These are phyloP conservation scores for Scheffersomyces cryptocercus DNA, from an alignment of 1,139 yeast species.

Conservation along the genomic window DNA sequence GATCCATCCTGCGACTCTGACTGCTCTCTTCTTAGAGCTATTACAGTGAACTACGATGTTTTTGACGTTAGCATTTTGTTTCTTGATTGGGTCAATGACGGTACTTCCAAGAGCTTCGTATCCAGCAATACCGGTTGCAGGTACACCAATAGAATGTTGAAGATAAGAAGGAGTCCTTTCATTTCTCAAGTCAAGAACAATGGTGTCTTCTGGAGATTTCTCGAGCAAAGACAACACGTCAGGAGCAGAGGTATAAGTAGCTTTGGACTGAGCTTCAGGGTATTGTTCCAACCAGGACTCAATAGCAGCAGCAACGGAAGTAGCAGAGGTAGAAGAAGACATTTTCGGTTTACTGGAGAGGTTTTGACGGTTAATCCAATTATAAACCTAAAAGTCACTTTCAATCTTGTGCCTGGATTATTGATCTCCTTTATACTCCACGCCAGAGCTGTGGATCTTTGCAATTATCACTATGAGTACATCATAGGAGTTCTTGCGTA, in stretches of 20 bases:
- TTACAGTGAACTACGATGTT: conserved; percentile 10
- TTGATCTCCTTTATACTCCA: too few species aligned
- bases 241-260: conserved; percentile 6
- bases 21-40: conserved; percentile 10
- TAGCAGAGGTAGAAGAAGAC: too few species aligned
- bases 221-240: conserved; percentile 6
- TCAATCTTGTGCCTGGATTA: too few species aligned
- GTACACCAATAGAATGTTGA: conserved; percentile 7
- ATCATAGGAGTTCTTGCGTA: too few species aligned
- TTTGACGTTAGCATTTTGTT: conserved; percentile 3
- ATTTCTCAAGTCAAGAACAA: conserved; percentile 11
- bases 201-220: conserved; percentile 1
- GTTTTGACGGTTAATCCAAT: too few species aligned
- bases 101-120: conserved; percentile 3
- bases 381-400: too few species aligned
- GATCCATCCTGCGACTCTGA: conserved; percentile 11
- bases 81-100: conserved; percentile 7
- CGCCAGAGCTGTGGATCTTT: too few species aligned
- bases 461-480: too few species aligned
- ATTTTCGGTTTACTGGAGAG: too few species aligned
- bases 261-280: conserved; percentile 5
- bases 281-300: conserved; percentile 6
- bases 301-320: background rate
- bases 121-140: conserved; percentile 9
- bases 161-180: conserved; percentile 7